Percentiles rank a stretch among this genome's conserved stretches.
phyloP scores from a whole-genome alignment of 139 green algal genomes.

The Chlorella vulgaris region DNA sequence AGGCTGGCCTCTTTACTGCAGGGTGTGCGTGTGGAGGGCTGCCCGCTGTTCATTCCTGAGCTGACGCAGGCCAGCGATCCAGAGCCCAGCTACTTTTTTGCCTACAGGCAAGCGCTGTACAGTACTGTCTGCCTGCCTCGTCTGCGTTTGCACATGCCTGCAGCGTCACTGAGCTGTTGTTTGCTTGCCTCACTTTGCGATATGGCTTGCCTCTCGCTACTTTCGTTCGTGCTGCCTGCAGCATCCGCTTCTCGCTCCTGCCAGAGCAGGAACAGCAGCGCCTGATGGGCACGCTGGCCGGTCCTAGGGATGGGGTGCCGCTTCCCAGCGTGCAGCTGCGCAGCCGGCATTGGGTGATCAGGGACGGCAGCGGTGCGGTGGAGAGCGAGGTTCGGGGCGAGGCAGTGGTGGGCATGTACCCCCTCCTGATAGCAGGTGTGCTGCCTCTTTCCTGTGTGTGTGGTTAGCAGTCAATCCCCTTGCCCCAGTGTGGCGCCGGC shows the following conservation, averaged over 20 bases:
- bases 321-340: slow-evolving; percentile 65
- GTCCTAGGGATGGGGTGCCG: neutral
- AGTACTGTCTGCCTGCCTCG: neutral
- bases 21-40: slow-evolving; percentile 58
- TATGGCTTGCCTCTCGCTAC: neutral
- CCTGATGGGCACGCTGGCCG: neutral
- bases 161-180: too few species aligned
- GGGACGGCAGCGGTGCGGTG: slow-evolving; percentile 36
- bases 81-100: slow-evolving; percentile 53
- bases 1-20: too few species aligned
- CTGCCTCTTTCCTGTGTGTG: neutral
- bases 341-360: slow-evolving; percentile 73
- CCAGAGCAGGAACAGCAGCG: slow-evolving; percentile 48
- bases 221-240: slow-evolving; percentile 1
- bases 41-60: slow-evolving; percentile 64
- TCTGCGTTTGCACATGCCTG: too few species aligned
- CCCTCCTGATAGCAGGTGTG: slow-evolving; percentile 50
- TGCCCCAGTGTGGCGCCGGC: too few species aligned
- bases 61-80: slow-evolving; percentile 1
- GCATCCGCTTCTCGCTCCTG: slow-evolving; percentile 67
- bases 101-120: slow-evolving; percentile 55
- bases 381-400: slow-evolving; percentile 60
- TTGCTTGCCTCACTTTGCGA: neutral
- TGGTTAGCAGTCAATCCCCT: too few species aligned
- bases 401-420: slow-evolving; percentile 64